Base-by-base conservation (phyloP, 495 filamentous ascomycete genomes). In the Aspergillus bridgeri region DNA sequence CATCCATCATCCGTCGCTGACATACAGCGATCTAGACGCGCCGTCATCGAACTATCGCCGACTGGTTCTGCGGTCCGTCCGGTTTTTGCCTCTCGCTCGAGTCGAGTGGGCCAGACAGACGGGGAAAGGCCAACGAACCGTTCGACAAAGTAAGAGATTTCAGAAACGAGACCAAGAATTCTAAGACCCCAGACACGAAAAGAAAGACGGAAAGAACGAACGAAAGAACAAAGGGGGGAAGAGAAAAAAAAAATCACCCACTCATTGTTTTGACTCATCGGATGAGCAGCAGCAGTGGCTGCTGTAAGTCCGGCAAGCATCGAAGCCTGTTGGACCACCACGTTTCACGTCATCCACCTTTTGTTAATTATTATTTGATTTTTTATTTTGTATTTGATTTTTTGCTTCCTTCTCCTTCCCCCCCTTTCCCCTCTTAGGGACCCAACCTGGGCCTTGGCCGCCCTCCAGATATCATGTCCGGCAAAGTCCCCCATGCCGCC, bases 401-500 rank as follows among this genome's bases (percentile, higher is more conserved):
- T 53, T 59, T 57, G 54, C 50, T 52, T 57, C 54, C 55, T 57
- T 60, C 61, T 56, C 51, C 55, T 58, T 48, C 44, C 56, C 52
- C 43, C 52, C 48, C 24, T 42, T 52, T 50, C 45, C 53, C 58
- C 44, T 50, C 42, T 58, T 57, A 55, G 61, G 58, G 55, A 61
- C 63, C 60, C 61, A 62, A 60, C 47, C 42, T 59, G 58, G 64
- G 57, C 65, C 60, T 65, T 63, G 62, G 60, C 60, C 62, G 56
- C 63, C 58, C 52, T 57, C 48, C 51, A 56, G 59, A 60, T 73
- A 65, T 68, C 67, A 79, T 75, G 74, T 65, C 73, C 46, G 60
- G 66, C 56, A 73, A 70, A 63, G 64, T 54, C 51, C 70, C 70
- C 56, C 73, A 60, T 47, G 72, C 77, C 56, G 81, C 83, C 59